Evolutionary conservation across 2,329 filamentous ascomycete species (phyloP), one percentile per base, ranked within the genome.

Genomic region (Elsinoe perseae): DNA sequence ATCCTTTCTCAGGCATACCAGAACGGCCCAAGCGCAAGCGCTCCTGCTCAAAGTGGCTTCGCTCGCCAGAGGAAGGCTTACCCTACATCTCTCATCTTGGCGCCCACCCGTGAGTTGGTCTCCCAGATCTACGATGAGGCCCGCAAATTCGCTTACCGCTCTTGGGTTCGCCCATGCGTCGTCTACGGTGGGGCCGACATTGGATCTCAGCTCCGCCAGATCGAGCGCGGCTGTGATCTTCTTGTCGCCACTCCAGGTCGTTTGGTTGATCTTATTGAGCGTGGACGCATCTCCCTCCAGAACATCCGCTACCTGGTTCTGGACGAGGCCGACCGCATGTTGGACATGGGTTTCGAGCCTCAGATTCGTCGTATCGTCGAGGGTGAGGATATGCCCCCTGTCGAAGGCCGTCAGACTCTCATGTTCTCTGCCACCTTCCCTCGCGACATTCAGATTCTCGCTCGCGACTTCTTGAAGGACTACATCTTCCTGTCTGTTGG

Each of bases 401-500:
- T 92, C 59, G 77, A 84, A 63, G 78, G 81, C 66, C 91, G 93
- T 69, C 93, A 98, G 77, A 98, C 93, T 56, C 92, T 98, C 79
- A 98, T 98, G 93, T 98, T 98, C 74, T 98, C 93, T 38, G 93
- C 93, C 72, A 98, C 93, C 60, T 98, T 98, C 83, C 93, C 93
- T 60, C 89, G 92, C 66, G 93, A 98, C 73, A 98, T 98, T 58
- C 93, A 98, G 80, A 95, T 97, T 87, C 86, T 98, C 59, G 93
- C 93, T 60, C 87, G 93, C 68, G 93, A 98, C 73, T 98, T 98
- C 82, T 78, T 98, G 70, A 96, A 95, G 80, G 93, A 98, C 71
- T 98, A 98, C 77, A 85, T 98, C 69, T 98, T 98, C 84, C 81
- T 98, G 67, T 98, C 93, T 14, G 93, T 98, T 64, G 93, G 92